phyloP scores from a whole-genome alignment of 495 filamentous ascomycete species.

The Penicillium subrubescens region DNA sequence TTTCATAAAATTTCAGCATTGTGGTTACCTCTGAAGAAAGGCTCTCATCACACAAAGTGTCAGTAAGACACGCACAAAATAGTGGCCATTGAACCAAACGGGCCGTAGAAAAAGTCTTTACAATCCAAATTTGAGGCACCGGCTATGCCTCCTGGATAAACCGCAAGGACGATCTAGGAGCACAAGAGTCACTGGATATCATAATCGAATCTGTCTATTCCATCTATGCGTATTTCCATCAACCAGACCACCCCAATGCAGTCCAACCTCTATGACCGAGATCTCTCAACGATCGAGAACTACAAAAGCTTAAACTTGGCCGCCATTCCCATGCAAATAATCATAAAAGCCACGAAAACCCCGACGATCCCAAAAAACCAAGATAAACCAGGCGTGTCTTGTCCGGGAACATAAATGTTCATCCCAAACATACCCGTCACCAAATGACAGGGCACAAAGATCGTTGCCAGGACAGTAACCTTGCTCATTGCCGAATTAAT shows the following conservation, averaged over 20 bases:
- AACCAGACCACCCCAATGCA: background rate
- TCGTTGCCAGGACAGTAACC: conserved; percentile 88
- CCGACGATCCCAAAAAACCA: conserved; percentile 82
- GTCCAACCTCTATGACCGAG: background rate
- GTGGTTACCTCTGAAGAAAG: background rate
- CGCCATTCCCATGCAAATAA: conserved; percentile 47
- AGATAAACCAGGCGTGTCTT: conserved; percentile 49
- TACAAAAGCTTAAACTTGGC: conserved; percentile 26
- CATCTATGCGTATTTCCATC: background rate
- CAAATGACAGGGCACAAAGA: conserved; percentile 89
- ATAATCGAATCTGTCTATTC: background rate
- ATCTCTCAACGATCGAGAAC: background rate
- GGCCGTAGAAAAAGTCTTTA: too few relatives aligned
- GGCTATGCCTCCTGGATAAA: too few relatives aligned
- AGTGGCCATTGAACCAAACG: too few relatives aligned
- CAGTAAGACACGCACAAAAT: too few relatives aligned
- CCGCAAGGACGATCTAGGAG: too few relatives aligned
- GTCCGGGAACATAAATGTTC: conserved; percentile 85
- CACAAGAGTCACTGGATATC: too few relatives aligned
- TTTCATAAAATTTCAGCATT: background rate
- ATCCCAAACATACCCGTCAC: conserved; percentile 93
- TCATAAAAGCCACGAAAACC: conserved; percentile 58
- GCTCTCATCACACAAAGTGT: too few relatives aligned
- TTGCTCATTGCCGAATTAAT: conserved; percentile 81
- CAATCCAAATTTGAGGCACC: too few relatives aligned